Conservation (phyloP, 805 yeast genomes). For the Candida hispaniensis region DNA sequence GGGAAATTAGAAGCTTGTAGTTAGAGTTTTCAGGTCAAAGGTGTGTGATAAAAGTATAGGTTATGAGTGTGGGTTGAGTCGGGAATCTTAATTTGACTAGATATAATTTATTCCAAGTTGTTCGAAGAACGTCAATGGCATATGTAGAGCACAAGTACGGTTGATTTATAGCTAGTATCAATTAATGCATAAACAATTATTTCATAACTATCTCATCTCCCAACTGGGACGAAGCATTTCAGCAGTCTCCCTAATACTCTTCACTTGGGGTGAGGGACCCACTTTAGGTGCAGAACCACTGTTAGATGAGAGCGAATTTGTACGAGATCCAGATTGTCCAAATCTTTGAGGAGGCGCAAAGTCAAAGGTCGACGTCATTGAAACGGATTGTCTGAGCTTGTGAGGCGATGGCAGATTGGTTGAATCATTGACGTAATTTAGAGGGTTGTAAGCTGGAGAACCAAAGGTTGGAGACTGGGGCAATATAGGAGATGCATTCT, state of each 20-base stretch:
- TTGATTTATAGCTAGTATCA: too few species aligned
- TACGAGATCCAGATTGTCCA: constrained; percentile 8
- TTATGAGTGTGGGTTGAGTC: too few species aligned
- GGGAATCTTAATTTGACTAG: too few species aligned
- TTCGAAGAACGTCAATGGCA: too few species aligned
- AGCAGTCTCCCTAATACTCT: constrained; percentile 20
- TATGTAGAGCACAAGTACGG: too few species aligned
- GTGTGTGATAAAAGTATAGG: too few species aligned
- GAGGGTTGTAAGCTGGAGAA: constrained; percentile 13
- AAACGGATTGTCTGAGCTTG: constrained; percentile 20
- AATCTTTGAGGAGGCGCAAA: constrained; percentile 23
- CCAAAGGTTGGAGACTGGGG: constrained; percentile 3
- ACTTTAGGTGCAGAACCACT: constrained; percentile 6
- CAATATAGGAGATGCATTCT: constrained; percentile 13
- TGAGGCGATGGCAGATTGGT: constrained; percentile 22
- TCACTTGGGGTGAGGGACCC: constrained; percentile 20
- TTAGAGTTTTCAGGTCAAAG: too few species aligned
- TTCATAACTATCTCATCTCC: constrained; percentile 24
- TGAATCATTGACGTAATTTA: constrained; percentile 10
- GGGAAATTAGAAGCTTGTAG: too few species aligned
- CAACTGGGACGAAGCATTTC: constrained; percentile 22
- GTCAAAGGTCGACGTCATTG: constrained; percentile 19
- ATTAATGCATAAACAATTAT: too few species aligned
- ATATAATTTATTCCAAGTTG: too few species aligned
- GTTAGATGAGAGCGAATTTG: constrained; percentile 16